Evolutionary conservation across 2,329 filamentous ascomycete species (phyloP).

Genomic region (Colletotrichum scovillei): DNA sequence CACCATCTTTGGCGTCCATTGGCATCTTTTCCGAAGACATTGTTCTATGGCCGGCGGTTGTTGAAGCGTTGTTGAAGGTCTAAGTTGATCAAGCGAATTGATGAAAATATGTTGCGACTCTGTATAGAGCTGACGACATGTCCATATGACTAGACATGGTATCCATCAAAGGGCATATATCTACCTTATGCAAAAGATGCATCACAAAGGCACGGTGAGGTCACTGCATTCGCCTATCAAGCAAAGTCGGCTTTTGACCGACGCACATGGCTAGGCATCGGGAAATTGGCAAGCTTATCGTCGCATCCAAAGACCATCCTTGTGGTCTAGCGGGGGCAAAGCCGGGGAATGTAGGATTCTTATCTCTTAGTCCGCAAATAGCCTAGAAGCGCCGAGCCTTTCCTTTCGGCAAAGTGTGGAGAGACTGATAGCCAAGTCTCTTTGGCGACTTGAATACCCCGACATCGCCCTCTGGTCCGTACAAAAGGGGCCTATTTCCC

Average conservation of each 20-base stretch:
- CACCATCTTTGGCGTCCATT: slow-evolving; percentile 21
- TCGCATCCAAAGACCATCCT: slow-evolving; percentile 16
- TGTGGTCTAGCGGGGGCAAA: slow-evolving; percentile 21
- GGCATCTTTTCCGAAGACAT: slow-evolving; percentile 28
- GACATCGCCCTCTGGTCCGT: slow-evolving; percentile 20
- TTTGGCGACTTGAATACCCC: slow-evolving; percentile 22
- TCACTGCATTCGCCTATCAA: slow-evolving; percentile 32
- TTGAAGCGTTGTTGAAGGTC: too few relatives aligned
- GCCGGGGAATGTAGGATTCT: slow-evolving; percentile 21
- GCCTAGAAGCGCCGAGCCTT: neutral
- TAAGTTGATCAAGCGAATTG: neutral
- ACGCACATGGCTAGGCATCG: slow-evolving; percentile 9
- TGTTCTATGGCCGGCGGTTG: neutral
- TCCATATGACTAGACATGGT: neutral
- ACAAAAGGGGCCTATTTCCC: neutral
- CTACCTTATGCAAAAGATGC: slow-evolving; percentile 2
- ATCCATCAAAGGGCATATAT: slow-evolving; percentile 18
- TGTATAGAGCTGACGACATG: neutral
- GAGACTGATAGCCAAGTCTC: slow-evolving; percentile 1
- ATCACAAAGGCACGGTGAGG: slow-evolving; percentile 12
- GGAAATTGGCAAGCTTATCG: slow-evolving; percentile 21
- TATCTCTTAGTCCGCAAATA: slow-evolving; percentile 12
- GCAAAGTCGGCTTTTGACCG: slow-evolving; percentile 11
- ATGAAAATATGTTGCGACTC: neutral
- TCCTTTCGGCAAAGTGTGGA: slow-evolving; percentile 29